Conservation (phyloP, 2,329 filamentous ascomycete species). For the Colletotrichum sansevieriae region DNA sequence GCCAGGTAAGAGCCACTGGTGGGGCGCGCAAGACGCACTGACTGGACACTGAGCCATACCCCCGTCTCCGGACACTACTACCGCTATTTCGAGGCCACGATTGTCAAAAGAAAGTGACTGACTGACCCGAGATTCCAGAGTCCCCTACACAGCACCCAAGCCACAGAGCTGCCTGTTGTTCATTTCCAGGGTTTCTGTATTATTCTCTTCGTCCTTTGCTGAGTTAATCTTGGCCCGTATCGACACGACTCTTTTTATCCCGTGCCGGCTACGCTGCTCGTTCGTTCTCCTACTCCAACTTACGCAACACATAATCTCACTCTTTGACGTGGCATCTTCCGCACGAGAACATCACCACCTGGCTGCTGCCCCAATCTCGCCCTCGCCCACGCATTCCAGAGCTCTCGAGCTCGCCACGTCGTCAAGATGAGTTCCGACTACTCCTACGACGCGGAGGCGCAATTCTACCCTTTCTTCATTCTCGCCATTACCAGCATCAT, state of each 20-base stretch:
- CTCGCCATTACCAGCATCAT: conserved; percentile 89
- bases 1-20: conserved; percentile 15
- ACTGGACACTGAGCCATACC: conserved; percentile 37
- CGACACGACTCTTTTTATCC: conserved; percentile 4
- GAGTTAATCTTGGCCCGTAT: neutral
- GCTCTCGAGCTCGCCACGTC: conserved; percentile 49
- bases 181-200: conserved; percentile 1
- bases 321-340: conserved; percentile 28
- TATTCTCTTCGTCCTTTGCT: neutral
- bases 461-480: conserved; percentile 99
- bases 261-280: conserved; percentile 24
- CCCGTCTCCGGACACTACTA: conserved; percentile 39
- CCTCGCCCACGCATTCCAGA: conserved; percentile 42
- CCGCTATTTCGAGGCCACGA: conserved; percentile 53
- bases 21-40: conserved; percentile 24
- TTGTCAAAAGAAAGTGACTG: conserved; percentile 45
- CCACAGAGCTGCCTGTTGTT: conserved; percentile 4
- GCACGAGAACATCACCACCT: conserved; percentile 16
- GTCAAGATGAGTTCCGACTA: conserved; percentile 91
- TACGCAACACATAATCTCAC: neutral
- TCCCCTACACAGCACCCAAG: neutral
- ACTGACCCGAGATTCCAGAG: neutral
- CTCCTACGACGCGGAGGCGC: conserved; percentile 97
- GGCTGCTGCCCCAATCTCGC: conserved; percentile 15
- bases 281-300: conserved; percentile 5